Base-by-base conservation (phyloP, 75 land plant species). In the Cunninghamia lanceolata region DNA sequence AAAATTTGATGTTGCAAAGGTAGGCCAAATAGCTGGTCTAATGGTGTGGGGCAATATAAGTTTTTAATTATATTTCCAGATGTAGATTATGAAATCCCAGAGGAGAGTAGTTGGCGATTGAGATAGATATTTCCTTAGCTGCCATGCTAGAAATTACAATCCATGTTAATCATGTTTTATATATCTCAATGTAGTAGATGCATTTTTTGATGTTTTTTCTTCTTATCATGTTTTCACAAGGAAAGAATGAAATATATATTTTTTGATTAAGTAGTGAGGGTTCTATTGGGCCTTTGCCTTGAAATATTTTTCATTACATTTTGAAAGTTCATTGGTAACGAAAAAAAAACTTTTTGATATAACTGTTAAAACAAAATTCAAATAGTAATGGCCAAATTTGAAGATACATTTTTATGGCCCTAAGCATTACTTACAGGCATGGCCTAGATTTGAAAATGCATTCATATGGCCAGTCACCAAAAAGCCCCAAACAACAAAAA, bases 1-100 rank as follows among this genome's bases (percentile, higher is more conserved):
- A 36, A 88, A 86, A 14, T 92, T 95, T 84, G 99, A 98, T 86
- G 85, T 93, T 87, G 82, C 91, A 39, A 90, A 90, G 86, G 99
- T 98, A 86, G 63, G 82, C 5, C 47, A 74, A 4, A 32, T 43
- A 38, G 45, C 82, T 45, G 15, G 16, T n/a, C 42, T 42, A 28
- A 11, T 45, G n/a, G 42, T 80, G 82, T 28, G 0, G 40, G 82
- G 47, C 32, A 25, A 17, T n/a, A 25, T 9, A 80, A 45, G 28
- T 17, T 77, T 2, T 80, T n/a, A 43, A 80, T 11, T 34, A 63
- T 63, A 32, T n/a, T n/a, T 28, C 50, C 4, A 45, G 47, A 43
- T 80, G 4, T 45, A 80, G 52, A 45, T 80, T 80, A 45, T 43
- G 42, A 43, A 45, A 45, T 13, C 25, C 15, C 47, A 11, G 16